Base-by-base conservation (phyloP, 768 basidiomycete species). In the Sistotremastrum niveocremeum region DNA sequence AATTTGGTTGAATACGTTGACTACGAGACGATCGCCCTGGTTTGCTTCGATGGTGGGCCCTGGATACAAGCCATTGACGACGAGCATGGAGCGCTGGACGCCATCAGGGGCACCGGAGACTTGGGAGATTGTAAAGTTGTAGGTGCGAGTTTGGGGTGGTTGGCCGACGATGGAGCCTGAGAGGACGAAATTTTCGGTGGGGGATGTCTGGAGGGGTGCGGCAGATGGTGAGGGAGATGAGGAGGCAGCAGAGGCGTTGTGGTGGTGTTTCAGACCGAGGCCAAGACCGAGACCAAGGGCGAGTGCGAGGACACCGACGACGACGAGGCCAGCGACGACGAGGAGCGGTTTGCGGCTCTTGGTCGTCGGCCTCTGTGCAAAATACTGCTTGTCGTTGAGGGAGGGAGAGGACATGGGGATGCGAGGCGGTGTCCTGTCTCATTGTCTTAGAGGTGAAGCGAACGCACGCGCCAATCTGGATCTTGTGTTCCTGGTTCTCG, bases 31-130 rank as follows among this genome's bases (percentile, higher is more conserved):
- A 47, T 68, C 67, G 33, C 58, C 57, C 32, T 57, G 54, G 49
- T 66, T 67, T 1, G 56, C 65, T 44, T 67, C 60, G 36, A 67
- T 64, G 4, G 65, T 59, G 0, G 66, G 66, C 5, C 66, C 66
- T 6, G 66, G 65, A 37, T 54, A 67, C 42, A 58, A 51, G 7
- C 59, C 61, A 32, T 74, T 74, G 30, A 74, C 70, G 41, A 71
- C 71, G 4, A 72, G 56, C 68, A 72, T 69, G 1, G 54, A 54
- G 39, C 65, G 62, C 39, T 63, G 52, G 34, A 65, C 57, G 37
- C 66, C 71, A 49, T 72, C 68, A 1, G 67, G 69, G 1, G 69
- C 57, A 2, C 66, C 65, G 3, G 48, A 48, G n/a, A 62, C 55
- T 49, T 65, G 55, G 8, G 62, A 58, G 6, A 73, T 54, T n/a